These are phyloP conservation scores for Grosmannia huntii DNA, from an alignment of 2,329 filamentous ascomycete genomes.

Conservation along the genomic window DNA sequence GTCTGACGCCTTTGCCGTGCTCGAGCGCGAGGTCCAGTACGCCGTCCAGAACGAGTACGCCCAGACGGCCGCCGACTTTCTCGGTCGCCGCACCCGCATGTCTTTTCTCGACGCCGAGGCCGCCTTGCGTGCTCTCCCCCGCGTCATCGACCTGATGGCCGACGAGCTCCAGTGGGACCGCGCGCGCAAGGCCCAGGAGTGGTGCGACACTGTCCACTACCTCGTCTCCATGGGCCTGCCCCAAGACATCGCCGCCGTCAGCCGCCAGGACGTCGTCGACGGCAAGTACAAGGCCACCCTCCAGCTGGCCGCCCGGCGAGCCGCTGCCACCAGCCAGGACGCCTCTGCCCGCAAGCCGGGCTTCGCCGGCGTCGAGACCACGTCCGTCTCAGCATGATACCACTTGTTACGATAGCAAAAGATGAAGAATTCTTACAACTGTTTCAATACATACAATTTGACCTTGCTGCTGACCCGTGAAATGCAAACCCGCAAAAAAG, in stretches of 20 bases:
- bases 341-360: neutral
- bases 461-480: neutral
- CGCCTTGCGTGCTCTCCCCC: slow-evolving; percentile 71
- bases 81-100: slow-evolving; percentile 71
- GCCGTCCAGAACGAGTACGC: slow-evolving; percentile 83
- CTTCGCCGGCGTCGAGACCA: neutral
- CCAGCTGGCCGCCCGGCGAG: neutral
- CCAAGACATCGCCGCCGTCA: neutral
- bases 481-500: too few relatives aligned
- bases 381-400: neutral
- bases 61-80: slow-evolving; percentile 76
- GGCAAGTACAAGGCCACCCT: neutral
- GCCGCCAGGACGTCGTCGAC: neutral
- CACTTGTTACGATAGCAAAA: neutral
- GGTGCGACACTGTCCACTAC: slow-evolving; percentile 54
- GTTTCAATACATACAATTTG: neutral
- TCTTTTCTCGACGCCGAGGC: slow-evolving; percentile 89
- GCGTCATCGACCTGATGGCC: slow-evolving; percentile 80
- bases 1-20: slow-evolving; percentile 74
- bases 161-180: slow-evolving; percentile 70
- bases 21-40: slow-evolving; percentile 85
- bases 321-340: neutral
- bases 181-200: slow-evolving; percentile 65
- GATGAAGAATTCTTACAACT: neutral
- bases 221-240: slow-evolving; percentile 49